Percentiles rank a stretch among this genome's conserved stretches.
These are phyloP conservation scores for Priceomyces medius DNA, from an alignment of 805 yeast species.

Conservation along the genomic window DNA sequence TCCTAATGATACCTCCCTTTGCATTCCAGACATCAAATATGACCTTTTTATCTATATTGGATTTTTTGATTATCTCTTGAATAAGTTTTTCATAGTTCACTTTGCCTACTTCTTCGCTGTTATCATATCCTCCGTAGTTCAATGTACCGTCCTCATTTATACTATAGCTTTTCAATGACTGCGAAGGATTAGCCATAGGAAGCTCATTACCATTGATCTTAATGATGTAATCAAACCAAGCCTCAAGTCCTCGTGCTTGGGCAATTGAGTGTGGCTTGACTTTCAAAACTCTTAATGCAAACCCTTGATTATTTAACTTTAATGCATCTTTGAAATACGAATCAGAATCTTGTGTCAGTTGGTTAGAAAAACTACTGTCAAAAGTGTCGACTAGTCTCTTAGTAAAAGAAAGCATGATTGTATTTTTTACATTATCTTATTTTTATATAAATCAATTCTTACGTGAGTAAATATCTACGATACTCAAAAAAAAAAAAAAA, in stretches of 20 bases:
- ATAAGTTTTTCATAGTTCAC: constrained; percentile 43
- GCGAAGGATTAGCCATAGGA: constrained; percentile 37
- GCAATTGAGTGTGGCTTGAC: constrained; percentile 40
- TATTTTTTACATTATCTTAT: too few species aligned
- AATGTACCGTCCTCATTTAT: constrained; percentile 43
- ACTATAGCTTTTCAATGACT: constrained; percentile 27
- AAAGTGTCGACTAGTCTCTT: constrained; percentile 41
- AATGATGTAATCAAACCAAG: constrained; percentile 87
- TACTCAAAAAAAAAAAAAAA: too few species aligned
- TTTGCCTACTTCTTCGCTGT: constrained; percentile 32
- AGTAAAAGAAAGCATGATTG: constrained; percentile 43
- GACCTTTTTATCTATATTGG: constrained; percentile 36
- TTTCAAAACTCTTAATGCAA: constrained; percentile 38
- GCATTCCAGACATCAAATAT: constrained; percentile 78
- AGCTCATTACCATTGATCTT: constrained; percentile 71
- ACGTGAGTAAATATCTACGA: too few species aligned
- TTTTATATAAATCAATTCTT: too few species aligned
- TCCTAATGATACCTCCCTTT: constrained; percentile 65
- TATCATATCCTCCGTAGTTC: constrained; percentile 32
- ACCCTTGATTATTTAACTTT: constrained; percentile 38
- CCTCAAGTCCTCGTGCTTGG: constrained; percentile 50
- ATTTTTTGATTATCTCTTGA: constrained; percentile 40
- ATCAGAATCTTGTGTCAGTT: constrained; percentile 17
- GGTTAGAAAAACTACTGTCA: constrained; percentile 23
- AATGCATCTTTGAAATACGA: constrained; percentile 36